These are phyloP conservation scores for Trichoderma sp. DNA, from an alignment of 2,329 filamentous ascomycete species.

Conservation along the genomic window DNA sequence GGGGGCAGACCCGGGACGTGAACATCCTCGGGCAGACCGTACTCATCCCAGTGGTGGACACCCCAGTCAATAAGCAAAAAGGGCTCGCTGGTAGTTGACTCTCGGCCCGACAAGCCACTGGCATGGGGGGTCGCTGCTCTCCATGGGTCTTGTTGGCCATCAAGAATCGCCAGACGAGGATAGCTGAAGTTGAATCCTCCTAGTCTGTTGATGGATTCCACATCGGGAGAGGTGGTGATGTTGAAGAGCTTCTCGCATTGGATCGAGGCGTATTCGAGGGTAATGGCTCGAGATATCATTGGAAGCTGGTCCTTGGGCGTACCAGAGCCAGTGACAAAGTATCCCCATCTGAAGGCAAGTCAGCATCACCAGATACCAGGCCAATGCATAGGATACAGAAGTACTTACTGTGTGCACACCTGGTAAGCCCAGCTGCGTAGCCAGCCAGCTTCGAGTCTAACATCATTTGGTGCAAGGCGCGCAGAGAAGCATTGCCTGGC, in stretches of 20 bases:
- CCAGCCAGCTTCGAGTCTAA: conserved; percentile 29
- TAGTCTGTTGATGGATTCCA: conserved; percentile 71
- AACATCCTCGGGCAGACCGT: conserved; percentile 56
- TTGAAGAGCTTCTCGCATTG: conserved; percentile 71
- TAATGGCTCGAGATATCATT: conserved; percentile 69
- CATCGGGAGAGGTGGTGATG: conserved; percentile 63
- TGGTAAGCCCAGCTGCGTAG: conserved; percentile 54
- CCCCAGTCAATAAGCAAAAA: conserved; percentile 72
- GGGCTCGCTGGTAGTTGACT: conserved; percentile 65
- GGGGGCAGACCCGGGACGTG: conserved; percentile 66
- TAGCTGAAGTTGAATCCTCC: conserved; percentile 74
- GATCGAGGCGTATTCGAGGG: conserved; percentile 61
- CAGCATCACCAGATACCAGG: background rate
- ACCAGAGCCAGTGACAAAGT: conserved; percentile 71
- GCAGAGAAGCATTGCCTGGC: conserved; percentile 38
- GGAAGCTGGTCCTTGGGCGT: conserved; percentile 65
- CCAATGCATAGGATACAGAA: too few species aligned
- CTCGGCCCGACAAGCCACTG: conserved; percentile 57
- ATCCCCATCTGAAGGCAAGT: conserved; percentile 65
- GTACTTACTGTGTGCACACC: conserved; percentile 54
- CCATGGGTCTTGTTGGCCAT: conserved; percentile 81
- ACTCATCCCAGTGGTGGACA: conserved; percentile 82
- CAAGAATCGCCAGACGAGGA: conserved; percentile 72
- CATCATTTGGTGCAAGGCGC: conserved; percentile 30
- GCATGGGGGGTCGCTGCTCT: conserved; percentile 71